Conservation (phyloP, 805 yeast genomes). For the Candida ponderosae region DNA sequence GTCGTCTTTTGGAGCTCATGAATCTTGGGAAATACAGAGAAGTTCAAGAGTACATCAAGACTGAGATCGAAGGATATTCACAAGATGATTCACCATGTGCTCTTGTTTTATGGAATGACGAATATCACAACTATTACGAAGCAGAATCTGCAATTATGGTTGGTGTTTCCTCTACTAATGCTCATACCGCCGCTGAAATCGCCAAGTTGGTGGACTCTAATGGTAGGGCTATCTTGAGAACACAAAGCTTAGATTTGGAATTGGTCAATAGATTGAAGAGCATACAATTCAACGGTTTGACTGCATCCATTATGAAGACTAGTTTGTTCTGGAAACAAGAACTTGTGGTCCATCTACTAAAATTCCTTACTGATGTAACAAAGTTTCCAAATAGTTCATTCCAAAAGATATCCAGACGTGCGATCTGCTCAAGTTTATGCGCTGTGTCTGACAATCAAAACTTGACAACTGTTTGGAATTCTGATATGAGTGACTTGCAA, state of each 20-base stretch:
- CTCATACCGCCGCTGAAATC: conserved; percentile 17
- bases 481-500: no score
- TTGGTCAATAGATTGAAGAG: conserved; percentile 26
- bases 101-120: conserved; percentile 73
- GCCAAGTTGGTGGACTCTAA: conserved; percentile 39
- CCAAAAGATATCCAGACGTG: conserved; percentile 30
- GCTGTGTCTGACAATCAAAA: conserved; percentile 15
- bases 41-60: neutral
- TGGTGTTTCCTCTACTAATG: conserved; percentile 18
- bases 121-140: conserved; percentile 52
- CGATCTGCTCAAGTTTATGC: conserved; percentile 38
- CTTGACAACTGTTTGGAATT: no score
- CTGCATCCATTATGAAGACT: conserved; percentile 45
- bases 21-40: neutral
- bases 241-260: conserved; percentile 19
- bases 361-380: conserved; percentile 41
- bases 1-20: neutral
- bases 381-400: conserved; percentile 28
- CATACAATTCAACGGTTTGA: conserved; percentile 41
- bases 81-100: conserved; percentile 28
- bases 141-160: conserved; percentile 42
- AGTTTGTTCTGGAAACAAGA: conserved; percentile 44
- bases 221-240: conserved; percentile 43
- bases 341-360: conserved; percentile 34
- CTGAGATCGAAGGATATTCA: conserved; percentile 2